phyloP scores from a whole-genome alignment of 2,329 filamentous ascomycete genomes.

The Esteya vermicola region DNA sequence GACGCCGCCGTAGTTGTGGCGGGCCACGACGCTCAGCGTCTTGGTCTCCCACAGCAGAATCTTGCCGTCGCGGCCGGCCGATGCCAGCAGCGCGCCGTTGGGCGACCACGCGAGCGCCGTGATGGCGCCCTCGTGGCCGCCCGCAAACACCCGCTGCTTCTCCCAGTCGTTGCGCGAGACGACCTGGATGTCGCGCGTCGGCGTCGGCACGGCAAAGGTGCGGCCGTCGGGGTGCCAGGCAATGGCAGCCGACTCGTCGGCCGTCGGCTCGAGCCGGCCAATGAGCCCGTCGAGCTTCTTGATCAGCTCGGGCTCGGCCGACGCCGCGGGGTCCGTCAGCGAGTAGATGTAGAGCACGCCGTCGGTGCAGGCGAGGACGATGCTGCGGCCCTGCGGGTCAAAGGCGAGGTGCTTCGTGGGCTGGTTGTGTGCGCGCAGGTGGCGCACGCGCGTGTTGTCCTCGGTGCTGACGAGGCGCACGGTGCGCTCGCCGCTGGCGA shows the following conservation, averaged over 20 bases:
- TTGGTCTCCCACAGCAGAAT: slow-evolving; percentile 79
- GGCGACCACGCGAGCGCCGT: slow-evolving; percentile 87
- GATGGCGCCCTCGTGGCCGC: slow-evolving; percentile 70
- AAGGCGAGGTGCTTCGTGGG: slow-evolving; percentile 89
- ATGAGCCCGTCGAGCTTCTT: slow-evolving; percentile 80
- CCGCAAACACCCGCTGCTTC: slow-evolving; percentile 63
- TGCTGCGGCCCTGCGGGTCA: slow-evolving; percentile 61
- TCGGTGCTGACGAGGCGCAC: slow-evolving; percentile 78
- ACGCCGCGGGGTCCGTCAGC: slow-evolving; percentile 27
- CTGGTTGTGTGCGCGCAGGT: slow-evolving; percentile 69
- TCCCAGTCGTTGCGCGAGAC: slow-evolving; percentile 86
- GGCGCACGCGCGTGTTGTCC: slow-evolving; percentile 63
- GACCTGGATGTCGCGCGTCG: slow-evolving; percentile 70
- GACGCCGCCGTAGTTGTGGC: slow-evolving; percentile 69
- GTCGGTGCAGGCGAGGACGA: slow-evolving; percentile 76
- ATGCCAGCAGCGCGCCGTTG: slow-evolving; percentile 76
- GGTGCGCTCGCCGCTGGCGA: slow-evolving; percentile 89
- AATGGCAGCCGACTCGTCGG: slow-evolving; percentile 58
- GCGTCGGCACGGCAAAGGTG: slow-evolving; percentile 75
- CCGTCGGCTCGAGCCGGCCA: slow-evolving; percentile 59
- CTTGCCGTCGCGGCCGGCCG: slow-evolving; percentile 52
- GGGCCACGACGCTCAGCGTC: slow-evolving; percentile 67
- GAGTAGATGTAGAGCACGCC: slow-evolving; percentile 87
- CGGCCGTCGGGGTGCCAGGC: slow-evolving; percentile 92
- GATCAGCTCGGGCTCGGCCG: slow-evolving; percentile 51